Evolutionary conservation across 2,329 filamentous ascomycete species (phyloP).

Genomic region (Pseudogymnoascus sp.): DNA sequence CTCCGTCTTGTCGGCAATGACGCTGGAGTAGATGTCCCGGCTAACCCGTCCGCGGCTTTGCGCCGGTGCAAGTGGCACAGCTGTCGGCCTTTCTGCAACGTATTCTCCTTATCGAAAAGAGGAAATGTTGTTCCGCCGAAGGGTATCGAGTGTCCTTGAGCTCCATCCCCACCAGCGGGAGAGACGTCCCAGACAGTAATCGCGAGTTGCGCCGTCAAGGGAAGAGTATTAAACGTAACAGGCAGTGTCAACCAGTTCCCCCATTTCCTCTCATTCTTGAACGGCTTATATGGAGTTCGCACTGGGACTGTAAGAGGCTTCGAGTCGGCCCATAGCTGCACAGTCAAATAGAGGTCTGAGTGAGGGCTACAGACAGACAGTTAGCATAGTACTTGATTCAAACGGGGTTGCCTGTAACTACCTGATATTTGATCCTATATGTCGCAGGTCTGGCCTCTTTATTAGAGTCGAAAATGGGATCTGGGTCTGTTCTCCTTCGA

Average conservation of each 20-base stretch:
- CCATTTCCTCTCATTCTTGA: slow-evolving; percentile 73
- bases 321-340: slow-evolving; percentile 90
- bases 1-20: slow-evolving; percentile 45
- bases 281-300: slow-evolving; percentile 87
- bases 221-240: slow-evolving; percentile 73
- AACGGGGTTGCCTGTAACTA: slow-evolving; percentile 25
- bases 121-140: slow-evolving; percentile 90
- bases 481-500: slow-evolving; percentile 70
- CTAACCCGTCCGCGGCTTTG: slow-evolving; percentile 75
- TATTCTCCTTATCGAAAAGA: slow-evolving; percentile 88
- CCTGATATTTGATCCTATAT: slow-evolving; percentile 80
- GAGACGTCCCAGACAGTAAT: slow-evolving; percentile 95
- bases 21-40: slow-evolving; percentile 70
- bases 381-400: background rate
- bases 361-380: slow-evolving; percentile 45
- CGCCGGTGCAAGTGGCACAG: slow-evolving; percentile 81
- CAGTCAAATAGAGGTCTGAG: slow-evolving; percentile 88
- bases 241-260: slow-evolving; percentile 94
- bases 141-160: slow-evolving; percentile 70
- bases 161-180: slow-evolving; percentile 61
- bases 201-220: slow-evolving; percentile 72
- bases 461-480: slow-evolving; percentile 71
- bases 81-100: slow-evolving; percentile 82
- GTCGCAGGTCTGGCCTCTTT: slow-evolving; percentile 68
- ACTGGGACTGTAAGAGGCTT: slow-evolving; percentile 88